Percentiles rank a stretch among this genome's conserved stretches.
These are phyloP conservation scores for Pilatotrama ljubarskyi DNA, from an alignment of 768 basidiomycete species.

Conservation along the genomic window DNA sequence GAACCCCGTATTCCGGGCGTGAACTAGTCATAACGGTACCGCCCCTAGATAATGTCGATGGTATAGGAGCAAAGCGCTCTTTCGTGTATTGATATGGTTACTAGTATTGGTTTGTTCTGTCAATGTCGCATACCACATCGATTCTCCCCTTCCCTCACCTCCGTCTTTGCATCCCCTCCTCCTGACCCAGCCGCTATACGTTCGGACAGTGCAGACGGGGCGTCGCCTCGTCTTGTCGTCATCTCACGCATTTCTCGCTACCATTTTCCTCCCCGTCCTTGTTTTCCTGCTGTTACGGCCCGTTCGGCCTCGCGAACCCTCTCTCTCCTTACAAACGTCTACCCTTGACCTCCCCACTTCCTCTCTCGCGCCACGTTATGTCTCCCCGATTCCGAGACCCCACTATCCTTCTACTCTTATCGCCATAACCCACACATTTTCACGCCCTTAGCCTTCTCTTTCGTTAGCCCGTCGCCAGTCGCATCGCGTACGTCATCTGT, in stretches of 20 bases:
- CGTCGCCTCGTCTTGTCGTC: conserved; percentile 33
- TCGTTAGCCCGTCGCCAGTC: conserved; percentile 7
- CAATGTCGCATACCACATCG: conserved; percentile 17
- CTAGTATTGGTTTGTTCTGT: conserved; percentile 23
- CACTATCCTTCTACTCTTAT: background rate
- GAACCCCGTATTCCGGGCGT: conserved; percentile 23
- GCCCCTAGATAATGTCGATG: conserved; percentile 24
- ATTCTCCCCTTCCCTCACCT: background rate
- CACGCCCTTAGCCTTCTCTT: conserved; percentile 3
- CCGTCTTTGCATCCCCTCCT: background rate
- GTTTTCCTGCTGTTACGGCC: conserved; percentile 27
- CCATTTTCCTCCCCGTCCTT: conserved; percentile 6
- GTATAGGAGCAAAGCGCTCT: conserved; percentile 19
- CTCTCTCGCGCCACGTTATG: conserved; percentile 12
- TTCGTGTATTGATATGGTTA: conserved; percentile 29
- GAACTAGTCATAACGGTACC: conserved; percentile 20
- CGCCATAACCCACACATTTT: background rate
- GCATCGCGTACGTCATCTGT: conserved; percentile 28
- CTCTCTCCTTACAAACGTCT: conserved; percentile 26
- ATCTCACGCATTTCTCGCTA: conserved; percentile 21
- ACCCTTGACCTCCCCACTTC: conserved; percentile 30
- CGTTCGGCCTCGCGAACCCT: conserved; percentile 26
- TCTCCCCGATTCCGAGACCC: background rate
- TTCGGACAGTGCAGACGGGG: conserved; percentile 17
- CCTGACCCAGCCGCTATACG: conserved; percentile 9